These are phyloP conservation scores for Penicillium sp. DNA, from an alignment of 2,329 filamentous ascomycete genomes.

Conservation along the genomic window DNA sequence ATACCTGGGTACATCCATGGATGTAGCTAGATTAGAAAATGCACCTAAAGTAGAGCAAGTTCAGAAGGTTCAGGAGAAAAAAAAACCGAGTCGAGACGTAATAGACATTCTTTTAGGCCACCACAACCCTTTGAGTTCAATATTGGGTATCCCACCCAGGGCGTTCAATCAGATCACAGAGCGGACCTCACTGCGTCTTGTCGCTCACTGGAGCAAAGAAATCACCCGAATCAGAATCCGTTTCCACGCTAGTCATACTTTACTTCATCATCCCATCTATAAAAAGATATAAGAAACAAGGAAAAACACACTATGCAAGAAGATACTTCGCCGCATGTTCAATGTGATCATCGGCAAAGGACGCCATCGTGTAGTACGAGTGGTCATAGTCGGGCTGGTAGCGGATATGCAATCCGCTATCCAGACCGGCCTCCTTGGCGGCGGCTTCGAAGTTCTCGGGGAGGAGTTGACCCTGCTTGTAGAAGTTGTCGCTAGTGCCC, in stretches of 20 bases:
- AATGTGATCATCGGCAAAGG: conserved; percentile 86
- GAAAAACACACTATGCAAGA: conserved; percentile 53
- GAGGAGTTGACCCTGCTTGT: conserved; percentile 87
- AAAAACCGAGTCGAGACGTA: too few species aligned
- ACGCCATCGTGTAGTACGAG: conserved; percentile 94
- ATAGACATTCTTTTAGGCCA: background rate
- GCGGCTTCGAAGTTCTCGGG: conserved; percentile 89
- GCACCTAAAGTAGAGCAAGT: background rate
- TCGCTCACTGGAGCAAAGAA: conserved; percentile 15
- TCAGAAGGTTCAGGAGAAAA: background rate
- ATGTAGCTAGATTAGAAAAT: too few species aligned
- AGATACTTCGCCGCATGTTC: conserved; percentile 88
- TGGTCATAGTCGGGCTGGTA: conserved; percentile 94
- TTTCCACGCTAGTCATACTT: conserved; percentile 4
- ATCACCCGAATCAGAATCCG: conserved; percentile 12
- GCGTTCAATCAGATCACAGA: conserved; percentile 9
- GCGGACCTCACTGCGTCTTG: conserved; percentile 8
- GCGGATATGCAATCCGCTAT: conserved; percentile 70
- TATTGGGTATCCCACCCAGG: background rate
- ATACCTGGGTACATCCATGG: background rate
- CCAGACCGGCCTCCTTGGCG: conserved; percentile 71
- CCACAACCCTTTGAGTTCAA: background rate
- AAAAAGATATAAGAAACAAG: background rate
- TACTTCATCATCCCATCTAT: conserved; percentile 3
- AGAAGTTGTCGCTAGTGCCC: conserved; percentile 95